Base-by-base conservation (phyloP, 805 yeast species). In the Saccharomycopsis sp. region DNA sequence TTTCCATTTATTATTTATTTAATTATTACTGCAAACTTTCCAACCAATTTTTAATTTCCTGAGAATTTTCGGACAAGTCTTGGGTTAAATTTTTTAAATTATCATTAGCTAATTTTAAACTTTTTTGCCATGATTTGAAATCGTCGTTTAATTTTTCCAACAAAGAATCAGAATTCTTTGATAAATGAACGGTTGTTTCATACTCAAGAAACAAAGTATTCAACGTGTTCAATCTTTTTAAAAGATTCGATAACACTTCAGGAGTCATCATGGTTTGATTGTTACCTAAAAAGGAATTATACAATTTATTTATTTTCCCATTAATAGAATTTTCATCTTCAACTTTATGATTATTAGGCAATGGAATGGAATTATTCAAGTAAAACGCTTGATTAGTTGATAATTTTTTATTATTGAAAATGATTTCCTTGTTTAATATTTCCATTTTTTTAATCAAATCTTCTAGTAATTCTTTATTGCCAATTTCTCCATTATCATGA, bases 381-480 rank as follows among this genome's bases (percentile, higher is more conserved):
- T 34, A 45, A 14, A 41, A 42, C 23, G 42, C 32, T 28, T 39
- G 43, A 14, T 32, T 41, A 10, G 46, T 36, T 13, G 36, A 32
- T 20, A 45, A 18, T 30, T 45, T 45, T 17, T 41, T 45, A 21
- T 42, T 45, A 19, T 45, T 45, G 5, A 42, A 32, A 10, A 27
- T 27, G 4, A 45, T 45, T 15, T 45, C 46, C 34, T 34, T 42
- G 27, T 46, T 43, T 4, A 46, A 34, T 1, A 40, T n/a, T 36
- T 46, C 49, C 38, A 46, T 37, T 20, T 41, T 46, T 3, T 29
- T 28, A 6, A 43, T 13, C 12, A 46, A 23, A 5, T 26, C 13
- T 21, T 28, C n/a, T 2, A 46, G 18, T 5, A 31, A 14, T n/a
- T 32, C 40, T 31, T 34, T 33, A 17, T 42, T 45, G 17, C 46